Base-by-base conservation (phyloP, 495 filamentous ascomycete genomes). In the Daldinia childiae region DNA sequence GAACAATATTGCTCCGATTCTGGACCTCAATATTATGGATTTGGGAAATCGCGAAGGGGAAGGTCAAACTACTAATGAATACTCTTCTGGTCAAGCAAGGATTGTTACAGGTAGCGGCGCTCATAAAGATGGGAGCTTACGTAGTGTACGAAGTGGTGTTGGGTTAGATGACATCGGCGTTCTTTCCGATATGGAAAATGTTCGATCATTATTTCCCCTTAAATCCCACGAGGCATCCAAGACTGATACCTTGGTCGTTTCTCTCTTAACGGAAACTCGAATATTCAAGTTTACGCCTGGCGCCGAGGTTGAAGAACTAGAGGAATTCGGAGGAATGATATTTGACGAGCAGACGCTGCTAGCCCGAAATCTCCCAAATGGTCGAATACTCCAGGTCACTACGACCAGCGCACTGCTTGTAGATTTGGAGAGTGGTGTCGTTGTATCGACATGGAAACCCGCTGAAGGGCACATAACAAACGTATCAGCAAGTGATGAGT, bases 21-120 rank as follows among this genome's bases (percentile, higher is more conserved):
- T 97, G 14, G 95, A 99, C 74, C 97, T 98, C 59, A 91, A 90
- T 5, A 88, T 98, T 11, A 96, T 98, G 92, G 95, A 98, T 75
- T 90, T 98, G 83, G 94, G 94, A 0, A 94, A 90, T 67, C 86
- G 93, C 27, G 87, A 90, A 57, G 89, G 88, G 51, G 92, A 95
- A 66, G 89, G 76, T 36, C 80, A 88, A 27, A 88, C 92, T 39
- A 90, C 87, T 0, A 96, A 95, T 70, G 93, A 96, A 75, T 98
- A 81, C 67, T 97, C 94, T 0, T 97, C 95, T 5, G 96, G 96
- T 1, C 96, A 98, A 81, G 94, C 95, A 60, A 87, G 96, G 30
- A 91, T 99, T 62, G 93, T 99, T 8, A 92, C 95, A 2, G 94
- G 92, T 7, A 97, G 94, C 43, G 95, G 95, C 27, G 93, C 91